These are phyloP conservation scores for Phaeosphaeriaceae sp. DNA, from an alignment of 2,329 filamentous ascomycete genomes.

Conservation along the genomic window DNA sequence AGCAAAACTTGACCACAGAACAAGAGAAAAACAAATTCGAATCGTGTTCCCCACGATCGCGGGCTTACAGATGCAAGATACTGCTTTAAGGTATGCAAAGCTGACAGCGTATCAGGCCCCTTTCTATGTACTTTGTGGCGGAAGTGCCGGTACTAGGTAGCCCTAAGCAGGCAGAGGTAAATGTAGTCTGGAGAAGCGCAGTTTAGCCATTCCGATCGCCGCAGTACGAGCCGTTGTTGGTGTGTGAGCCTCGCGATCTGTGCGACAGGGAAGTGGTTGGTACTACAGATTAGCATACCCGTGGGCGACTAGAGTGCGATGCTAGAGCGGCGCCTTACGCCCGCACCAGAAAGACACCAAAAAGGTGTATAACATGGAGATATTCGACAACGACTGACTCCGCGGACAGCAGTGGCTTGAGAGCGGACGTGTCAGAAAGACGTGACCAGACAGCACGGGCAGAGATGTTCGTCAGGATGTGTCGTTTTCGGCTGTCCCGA, in stretches of 20 bases:
- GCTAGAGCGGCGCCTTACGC: slow-evolving; percentile 11
- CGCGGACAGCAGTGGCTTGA: slow-evolving; percentile 13
- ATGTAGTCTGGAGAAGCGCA: slow-evolving; percentile 1
- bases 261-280: slow-evolving; percentile 31
- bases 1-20: background rate
- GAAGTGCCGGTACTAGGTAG: no score
- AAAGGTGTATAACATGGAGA: background rate
- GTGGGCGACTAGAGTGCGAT: slow-evolving; percentile 38
- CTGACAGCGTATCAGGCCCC: background rate
- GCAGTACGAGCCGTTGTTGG: background rate
- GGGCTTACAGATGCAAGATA: background rate
- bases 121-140: background rate
- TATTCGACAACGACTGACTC: slow-evolving; percentile 1
- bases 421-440: slow-evolving; percentile 31
- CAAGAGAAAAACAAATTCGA: background rate
- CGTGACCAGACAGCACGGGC: slow-evolving; percentile 37
- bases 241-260: slow-evolving; percentile 5
- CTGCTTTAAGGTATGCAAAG: background rate
- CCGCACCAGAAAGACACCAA: slow-evolving; percentile 4
- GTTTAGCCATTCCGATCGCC: slow-evolving; percentile 3
- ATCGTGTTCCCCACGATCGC: background rate
- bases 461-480: slow-evolving; percentile 36
- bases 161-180: background rate
- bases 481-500: slow-evolving; percentile 39
- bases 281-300: slow-evolving; percentile 37